Evolutionary conservation across 2,329 filamentous ascomycete species (phyloP).

Genomic region (Cladophialophora yegresii): DNA sequence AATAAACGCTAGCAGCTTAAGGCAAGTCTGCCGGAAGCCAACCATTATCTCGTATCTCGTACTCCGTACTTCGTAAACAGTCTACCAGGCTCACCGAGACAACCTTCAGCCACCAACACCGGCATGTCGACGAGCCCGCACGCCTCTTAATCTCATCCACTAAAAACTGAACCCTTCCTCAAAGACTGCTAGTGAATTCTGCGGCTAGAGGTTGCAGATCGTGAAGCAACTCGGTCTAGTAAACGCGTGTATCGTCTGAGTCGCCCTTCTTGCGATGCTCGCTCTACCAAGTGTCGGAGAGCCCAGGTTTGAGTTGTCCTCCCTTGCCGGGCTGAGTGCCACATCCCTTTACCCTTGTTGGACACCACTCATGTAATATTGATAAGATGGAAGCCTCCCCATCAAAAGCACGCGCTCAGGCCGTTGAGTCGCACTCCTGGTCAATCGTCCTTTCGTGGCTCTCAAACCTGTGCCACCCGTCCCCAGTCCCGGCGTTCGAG

Average conservation of each 20-base stretch:
- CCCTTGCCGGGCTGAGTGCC: neutral
- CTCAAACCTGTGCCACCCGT: slow-evolving; percentile 65
- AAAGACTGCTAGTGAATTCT: neutral
- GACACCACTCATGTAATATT: neutral
- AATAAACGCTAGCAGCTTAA: no score
- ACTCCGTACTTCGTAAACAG: no score
- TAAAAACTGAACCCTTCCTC: neutral
- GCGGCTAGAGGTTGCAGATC: neutral
- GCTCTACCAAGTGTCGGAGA: neutral
- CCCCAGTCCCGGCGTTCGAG: slow-evolving; percentile 72
- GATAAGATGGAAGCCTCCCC: slow-evolving; percentile 57
- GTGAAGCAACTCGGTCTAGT: neutral
- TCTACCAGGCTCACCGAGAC: no score
- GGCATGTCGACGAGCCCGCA: neutral
- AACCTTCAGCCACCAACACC: no score
- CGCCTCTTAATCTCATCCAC: neutral
- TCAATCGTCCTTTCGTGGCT: slow-evolving; percentile 85
- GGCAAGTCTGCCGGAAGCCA: no score
- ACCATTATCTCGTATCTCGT: no score
- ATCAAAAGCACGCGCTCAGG: slow-evolving; percentile 70
- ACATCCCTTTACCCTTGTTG: neutral
- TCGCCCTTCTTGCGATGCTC: neutral
- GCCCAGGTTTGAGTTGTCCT: neutral
- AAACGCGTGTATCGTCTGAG: neutral
- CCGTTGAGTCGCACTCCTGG: slow-evolving; percentile 87